These are phyloP conservation scores for Ustilago cynodontis DNA, from an alignment of 1,284 basidiomycete species.

Conservation along the genomic window DNA sequence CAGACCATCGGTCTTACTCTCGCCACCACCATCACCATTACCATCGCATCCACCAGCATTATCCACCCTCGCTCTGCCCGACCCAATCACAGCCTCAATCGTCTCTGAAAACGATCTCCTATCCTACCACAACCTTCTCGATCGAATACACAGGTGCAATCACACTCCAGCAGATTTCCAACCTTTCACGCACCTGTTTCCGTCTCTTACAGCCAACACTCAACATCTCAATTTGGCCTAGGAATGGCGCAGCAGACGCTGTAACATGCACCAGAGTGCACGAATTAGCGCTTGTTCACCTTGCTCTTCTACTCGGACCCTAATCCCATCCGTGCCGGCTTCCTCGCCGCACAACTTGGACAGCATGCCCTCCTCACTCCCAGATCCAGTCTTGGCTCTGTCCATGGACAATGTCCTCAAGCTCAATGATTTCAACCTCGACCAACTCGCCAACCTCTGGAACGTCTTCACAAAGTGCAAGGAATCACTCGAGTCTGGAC, in stretches of 20 bases:
- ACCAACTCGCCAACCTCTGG: conserved; percentile 63
- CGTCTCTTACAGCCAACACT: background rate
- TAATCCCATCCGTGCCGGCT: conserved; percentile 4
- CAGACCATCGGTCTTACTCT: background rate
- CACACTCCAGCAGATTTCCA: background rate
- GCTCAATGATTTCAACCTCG: conserved; percentile 55
- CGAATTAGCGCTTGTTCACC: conserved; percentile 2
- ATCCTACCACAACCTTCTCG: background rate
- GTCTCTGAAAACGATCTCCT: background rate
- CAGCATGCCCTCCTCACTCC: conserved; percentile 48
- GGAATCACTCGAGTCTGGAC: conserved; percentile 80
- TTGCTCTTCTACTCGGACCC: conserved; percentile 7
- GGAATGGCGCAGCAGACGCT: conserved; percentile 32
- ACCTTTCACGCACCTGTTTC: background rate
- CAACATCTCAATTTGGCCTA: conserved; percentile 10
- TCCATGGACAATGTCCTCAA: conserved; percentile 59
- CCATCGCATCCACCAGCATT: background rate
- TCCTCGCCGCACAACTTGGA: conserved; percentile 11
- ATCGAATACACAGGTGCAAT: background rate
- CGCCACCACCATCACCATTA: conserved; percentile 5
- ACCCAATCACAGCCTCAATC: background rate
- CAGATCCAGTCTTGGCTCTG: conserved; percentile 60
- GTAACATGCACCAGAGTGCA: conserved; percentile 45
- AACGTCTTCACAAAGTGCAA: conserved; percentile 85
- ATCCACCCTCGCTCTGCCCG: background rate